phyloP scores from a whole-genome alignment of 75 land plant species.

The Picea glauca region DNA sequence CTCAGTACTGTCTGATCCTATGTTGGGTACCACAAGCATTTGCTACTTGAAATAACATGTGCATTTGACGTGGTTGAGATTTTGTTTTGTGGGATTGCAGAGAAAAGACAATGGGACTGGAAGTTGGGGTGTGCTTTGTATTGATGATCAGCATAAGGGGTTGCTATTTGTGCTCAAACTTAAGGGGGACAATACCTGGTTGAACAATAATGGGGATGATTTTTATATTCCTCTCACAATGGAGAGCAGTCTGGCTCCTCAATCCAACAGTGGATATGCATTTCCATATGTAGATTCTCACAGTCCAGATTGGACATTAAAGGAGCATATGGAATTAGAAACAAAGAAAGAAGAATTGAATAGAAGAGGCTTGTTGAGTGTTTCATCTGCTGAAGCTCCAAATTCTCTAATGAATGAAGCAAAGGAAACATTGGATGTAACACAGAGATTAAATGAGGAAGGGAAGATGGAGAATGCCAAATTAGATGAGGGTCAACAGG shows the following conservation, averaged over 20 bases:
- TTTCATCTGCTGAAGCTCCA: background rate
- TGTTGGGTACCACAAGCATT: background rate
- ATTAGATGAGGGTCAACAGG: constrained; percentile 9
- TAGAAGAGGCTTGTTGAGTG: background rate
- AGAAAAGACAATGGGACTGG: constrained; percentile 42
- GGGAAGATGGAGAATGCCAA: background rate
- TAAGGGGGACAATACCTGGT: constrained; percentile 38
- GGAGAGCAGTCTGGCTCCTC: constrained; percentile 6
- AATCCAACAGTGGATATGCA: background rate
- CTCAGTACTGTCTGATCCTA: background rate
- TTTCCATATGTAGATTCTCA: too few relatives aligned
- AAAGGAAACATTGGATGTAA: background rate
- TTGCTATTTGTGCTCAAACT: constrained; percentile 60
- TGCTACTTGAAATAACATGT: background rate
- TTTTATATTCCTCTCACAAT: constrained; percentile 58
- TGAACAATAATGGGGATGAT: constrained; percentile 53
- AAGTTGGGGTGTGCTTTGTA: constrained; percentile 29
- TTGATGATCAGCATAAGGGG: constrained; percentile 32
- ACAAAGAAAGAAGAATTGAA: constrained; percentile 2
- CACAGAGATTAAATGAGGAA: background rate
- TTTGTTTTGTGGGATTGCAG: constrained; percentile 17
- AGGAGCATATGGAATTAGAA: constrained; percentile 8
- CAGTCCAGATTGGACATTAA: too few relatives aligned
- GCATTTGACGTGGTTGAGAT: background rate
- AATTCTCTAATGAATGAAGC: background rate